Evolutionary conservation across 306 rosid species (phyloP), one percentile per base, ranked within the genome.

Genomic region (Dryas octopetala): DNA sequence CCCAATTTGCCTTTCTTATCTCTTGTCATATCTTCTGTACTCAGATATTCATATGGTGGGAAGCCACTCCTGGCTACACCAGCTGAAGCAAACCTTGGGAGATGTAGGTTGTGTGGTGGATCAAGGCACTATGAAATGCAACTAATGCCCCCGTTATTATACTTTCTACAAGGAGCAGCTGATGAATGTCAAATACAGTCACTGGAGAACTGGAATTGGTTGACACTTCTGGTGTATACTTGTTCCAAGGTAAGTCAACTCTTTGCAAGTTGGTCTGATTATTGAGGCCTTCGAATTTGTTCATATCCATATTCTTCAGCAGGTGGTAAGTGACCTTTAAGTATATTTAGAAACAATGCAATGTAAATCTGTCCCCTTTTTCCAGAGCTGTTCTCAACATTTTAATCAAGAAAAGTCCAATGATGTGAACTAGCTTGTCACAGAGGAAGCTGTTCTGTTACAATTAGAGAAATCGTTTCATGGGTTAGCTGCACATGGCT

Each of bases 201-300:
- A 66, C 43, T 94, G 64, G 91, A 83, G 74, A 85, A 83, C 77
- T 94, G 98, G 98, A 89, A 88, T 72, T 94, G 97, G 97, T 87
- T 94, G 93, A 90, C 98, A 69, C 87, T 94, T 12, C 12, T 81
- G 15, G 78, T 88, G 60, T 90, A 83, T 74, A 91, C 98, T 23
- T 94, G 98, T 85, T 85, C 97, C 14, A 76, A 80, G 84, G 98
- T 94, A 71, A 80, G 86, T 78, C 69, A 46, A 71, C 26, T 41
- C 1, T 62, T 45, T 66, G 71, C 71, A 54, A 49, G 11, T 84
- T 81, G 41, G 62, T 77, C 67, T 74, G 62, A 16, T 9, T 11
- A 38, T 8, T 45, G 19, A 49, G 12, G 7, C 41, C 6, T 38
- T 28, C 10, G 4, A 17, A 47, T 17, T 15, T 32, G 15, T 7